These are phyloP conservation scores for Lentinula sp. DNA, from an alignment of 768 basidiomycete species.

Conservation along the genomic window DNA sequence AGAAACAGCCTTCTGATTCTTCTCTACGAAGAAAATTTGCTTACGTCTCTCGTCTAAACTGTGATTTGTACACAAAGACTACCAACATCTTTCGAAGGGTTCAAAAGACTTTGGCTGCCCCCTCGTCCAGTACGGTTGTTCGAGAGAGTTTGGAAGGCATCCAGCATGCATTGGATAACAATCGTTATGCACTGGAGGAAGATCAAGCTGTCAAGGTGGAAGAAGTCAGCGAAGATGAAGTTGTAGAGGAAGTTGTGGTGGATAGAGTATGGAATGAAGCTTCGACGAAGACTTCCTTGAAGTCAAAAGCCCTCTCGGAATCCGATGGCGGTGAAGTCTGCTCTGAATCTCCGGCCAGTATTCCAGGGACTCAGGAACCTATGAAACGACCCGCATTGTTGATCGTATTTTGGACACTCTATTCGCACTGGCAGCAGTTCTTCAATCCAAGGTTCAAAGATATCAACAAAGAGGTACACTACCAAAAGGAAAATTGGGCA, in stretches of 20 bases:
- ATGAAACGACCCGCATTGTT: neutral
- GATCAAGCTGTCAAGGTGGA: neutral
- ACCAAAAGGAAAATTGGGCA: slow-evolving; percentile 2
- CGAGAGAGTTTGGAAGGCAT: neutral
- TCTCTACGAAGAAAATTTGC: neutral
- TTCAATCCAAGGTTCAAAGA: slow-evolving; percentile 3
- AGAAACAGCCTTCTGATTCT: neutral
- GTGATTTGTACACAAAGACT: neutral
- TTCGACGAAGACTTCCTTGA: neutral
- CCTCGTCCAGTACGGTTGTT: neutral
- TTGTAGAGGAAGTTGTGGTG: slow-evolving; percentile 5
- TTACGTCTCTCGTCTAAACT: neutral
- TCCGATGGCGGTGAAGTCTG: neutral
- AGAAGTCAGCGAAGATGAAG: neutral
- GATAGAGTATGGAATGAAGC: neutral
- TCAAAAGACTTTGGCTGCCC: neutral
- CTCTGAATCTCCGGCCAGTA: neutral
- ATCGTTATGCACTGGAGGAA: neutral
- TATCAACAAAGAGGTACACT: neutral
- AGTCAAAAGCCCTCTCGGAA: slow-evolving; percentile 2
- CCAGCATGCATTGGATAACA: neutral
- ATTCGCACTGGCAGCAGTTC: neutral
- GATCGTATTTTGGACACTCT: neutral
- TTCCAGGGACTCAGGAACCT: neutral
- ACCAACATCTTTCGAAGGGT: neutral